Conservation (phyloP, 257 asterid genomes). For the Solanum rostratum region DNA sequence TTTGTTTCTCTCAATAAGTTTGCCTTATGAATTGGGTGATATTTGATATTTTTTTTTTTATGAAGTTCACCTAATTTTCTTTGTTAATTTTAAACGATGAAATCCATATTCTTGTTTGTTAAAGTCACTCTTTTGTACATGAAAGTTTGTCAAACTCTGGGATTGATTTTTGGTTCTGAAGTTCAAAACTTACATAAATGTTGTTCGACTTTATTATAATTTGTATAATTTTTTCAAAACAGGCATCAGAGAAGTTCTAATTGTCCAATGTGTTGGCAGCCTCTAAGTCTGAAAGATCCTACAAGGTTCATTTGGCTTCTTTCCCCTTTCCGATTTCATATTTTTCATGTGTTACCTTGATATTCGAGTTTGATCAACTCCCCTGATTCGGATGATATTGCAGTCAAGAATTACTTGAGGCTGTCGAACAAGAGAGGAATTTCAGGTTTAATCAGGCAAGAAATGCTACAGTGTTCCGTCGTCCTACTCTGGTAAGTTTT, state of each 20-base stretch:
- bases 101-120: not conserved
- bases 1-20: not conserved
- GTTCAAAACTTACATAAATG: not conserved
- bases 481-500: conserved; percentile 66
- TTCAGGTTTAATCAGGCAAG: conserved; percentile 50
- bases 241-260: conserved; percentile 97
- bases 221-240: not conserved
- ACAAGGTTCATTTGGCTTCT: conserved; percentile 29
- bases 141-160: not conserved
- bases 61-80: not conserved
- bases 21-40: not conserved
- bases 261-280: conserved; percentile 98
- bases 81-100: not conserved
- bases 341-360: not conserved
- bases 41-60: not conserved
- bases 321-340: not conserved
- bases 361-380: not conserved
- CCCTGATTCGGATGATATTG: not conserved
- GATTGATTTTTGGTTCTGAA: not conserved
- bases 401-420: conserved; percentile 94
- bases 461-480: conserved; percentile 52
- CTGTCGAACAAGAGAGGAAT: conserved; percentile 67
- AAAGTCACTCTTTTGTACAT: not conserved
- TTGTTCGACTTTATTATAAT: not conserved
- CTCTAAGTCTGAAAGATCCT: conserved; percentile 76